A percentile compares a stretch with the other conserved stretches of the same genome.
phyloP scores from a whole-genome alignment of 2,329 filamentous ascomycete genomes.

The Setomelanomma holmii region DNA sequence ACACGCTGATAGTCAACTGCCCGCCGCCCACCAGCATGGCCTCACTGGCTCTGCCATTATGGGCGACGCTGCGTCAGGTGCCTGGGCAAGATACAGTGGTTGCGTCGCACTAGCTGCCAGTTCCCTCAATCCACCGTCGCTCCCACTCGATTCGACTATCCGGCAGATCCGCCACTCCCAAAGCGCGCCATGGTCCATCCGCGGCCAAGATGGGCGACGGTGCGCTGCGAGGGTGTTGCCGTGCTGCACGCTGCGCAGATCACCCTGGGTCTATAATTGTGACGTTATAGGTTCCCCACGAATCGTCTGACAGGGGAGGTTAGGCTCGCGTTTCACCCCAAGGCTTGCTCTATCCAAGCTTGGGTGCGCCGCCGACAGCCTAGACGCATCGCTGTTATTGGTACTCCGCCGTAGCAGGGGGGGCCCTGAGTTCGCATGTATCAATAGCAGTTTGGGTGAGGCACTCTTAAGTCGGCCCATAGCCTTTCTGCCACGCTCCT shows the following conservation, averaged over 20 bases:
- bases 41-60: background rate
- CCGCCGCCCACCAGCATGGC: conserved; percentile 10
- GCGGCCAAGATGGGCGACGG: conserved; percentile 16
- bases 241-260: conserved; percentile 36
- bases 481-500: conserved; percentile 44
- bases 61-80: conserved; percentile 12
- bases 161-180: conserved; percentile 22
- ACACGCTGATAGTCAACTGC: conserved; percentile 9
- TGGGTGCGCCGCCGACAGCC: conserved; percentile 44
- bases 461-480: conserved; percentile 47
- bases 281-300: conserved; percentile 46
- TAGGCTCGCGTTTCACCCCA: conserved; percentile 48
- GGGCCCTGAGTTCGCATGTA: conserved; percentile 41
- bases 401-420: conserved; percentile 40
- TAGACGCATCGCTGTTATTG: conserved; percentile 44
- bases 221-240: conserved; percentile 23
- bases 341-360: conserved; percentile 40
- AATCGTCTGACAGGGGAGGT: conserved; percentile 48
- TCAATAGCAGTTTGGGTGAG: conserved; percentile 45
- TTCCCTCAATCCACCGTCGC: background rate
- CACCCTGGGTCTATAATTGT: conserved; percentile 30
- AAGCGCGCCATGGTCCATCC: conserved; percentile 13
- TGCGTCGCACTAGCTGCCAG: background rate
- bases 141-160: conserved; percentile 11
- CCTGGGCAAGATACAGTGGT: conserved; percentile 13